Percentiles rank a stretch among this genome's conserved stretches.
These are phyloP conservation scores for Avicennia marina DNA, from an alignment of 257 asterid species.

Conservation along the genomic window DNA sequence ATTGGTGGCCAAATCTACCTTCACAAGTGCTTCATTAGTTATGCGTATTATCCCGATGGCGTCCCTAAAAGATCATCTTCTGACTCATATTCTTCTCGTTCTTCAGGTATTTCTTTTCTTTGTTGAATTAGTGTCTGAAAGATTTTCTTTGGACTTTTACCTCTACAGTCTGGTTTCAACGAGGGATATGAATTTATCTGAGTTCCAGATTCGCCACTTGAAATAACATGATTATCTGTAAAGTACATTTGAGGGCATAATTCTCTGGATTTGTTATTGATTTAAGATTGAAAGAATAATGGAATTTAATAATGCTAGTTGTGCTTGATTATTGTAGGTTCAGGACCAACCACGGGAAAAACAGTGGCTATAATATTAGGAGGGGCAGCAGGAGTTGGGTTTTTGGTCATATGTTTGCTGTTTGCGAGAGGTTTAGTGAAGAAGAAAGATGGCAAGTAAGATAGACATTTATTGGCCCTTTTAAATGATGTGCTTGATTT, in stretches of 20 bases:
- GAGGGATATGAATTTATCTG: no score
- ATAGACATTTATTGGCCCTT: neutral
- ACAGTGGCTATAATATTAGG: constrained; percentile 96
- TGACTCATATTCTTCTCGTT: constrained; percentile 46
- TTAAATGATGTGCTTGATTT: constrained; percentile 1
- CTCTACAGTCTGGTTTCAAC: no score
- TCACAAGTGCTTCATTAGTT: constrained; percentile 77
- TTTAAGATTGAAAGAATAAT: constrained; percentile 2
- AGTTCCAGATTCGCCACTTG: constrained; percentile 16
- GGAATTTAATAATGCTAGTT: constrained; percentile 24
- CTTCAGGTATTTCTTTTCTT: constrained; percentile 22
- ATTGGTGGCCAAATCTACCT: constrained; percentile 80
- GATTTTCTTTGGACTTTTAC: neutral
- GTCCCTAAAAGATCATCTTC: constrained; percentile 60
- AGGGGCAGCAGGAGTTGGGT: constrained; percentile 99
- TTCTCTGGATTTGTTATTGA: constrained; percentile 26
- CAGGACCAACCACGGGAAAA: constrained; percentile 79
- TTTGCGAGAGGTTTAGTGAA: constrained; percentile 73
- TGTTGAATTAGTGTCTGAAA: neutral
- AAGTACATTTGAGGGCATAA: constrained; percentile 36
- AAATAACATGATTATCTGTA: constrained; percentile 44
- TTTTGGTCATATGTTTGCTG: constrained; percentile 72
- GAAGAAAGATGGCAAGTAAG: constrained; percentile 78
- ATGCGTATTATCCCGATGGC: constrained; percentile 60
- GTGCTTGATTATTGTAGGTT: constrained; percentile 43